Evolutionary conservation across 352 stramenopile genomes (phyloP).

Genomic region (Thalassiosira livingstoniorum): DNA sequence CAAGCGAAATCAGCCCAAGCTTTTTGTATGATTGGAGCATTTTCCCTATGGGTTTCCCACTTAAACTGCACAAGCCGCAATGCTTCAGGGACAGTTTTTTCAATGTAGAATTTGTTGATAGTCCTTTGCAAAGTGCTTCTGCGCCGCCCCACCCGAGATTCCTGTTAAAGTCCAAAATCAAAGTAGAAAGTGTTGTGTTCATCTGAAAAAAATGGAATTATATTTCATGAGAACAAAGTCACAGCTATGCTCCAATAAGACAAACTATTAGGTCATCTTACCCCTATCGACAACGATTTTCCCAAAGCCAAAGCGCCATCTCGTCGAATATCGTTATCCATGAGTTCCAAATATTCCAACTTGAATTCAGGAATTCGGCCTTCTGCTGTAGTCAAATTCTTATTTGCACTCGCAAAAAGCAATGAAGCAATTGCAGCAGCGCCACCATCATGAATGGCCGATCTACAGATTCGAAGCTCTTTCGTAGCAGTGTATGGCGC

Average conservation of each 20-base stretch:
- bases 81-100: constrained; percentile 61
- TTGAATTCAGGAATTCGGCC: constrained; percentile 45
- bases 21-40: constrained; percentile 57
- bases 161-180: constrained; percentile 64
- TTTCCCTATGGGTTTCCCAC: constrained; percentile 50
- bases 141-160: constrained; percentile 48
- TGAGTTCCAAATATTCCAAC: constrained; percentile 61
- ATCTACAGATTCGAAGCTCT: constrained; percentile 58
- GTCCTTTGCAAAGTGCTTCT: constrained; percentile 58
- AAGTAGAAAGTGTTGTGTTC: constrained; percentile 54
- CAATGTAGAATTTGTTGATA: constrained; percentile 61
- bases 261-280: constrained; percentile 2
- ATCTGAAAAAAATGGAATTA: too few relatives aligned
- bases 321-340: constrained; percentile 53
- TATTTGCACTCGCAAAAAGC: constrained; percentile 34
- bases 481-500: constrained; percentile 43
- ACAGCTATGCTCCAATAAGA: too few relatives aligned
- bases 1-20: constrained; percentile 49
- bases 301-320: constrained; percentile 54
- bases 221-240: too few relatives aligned
- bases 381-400: constrained; percentile 7
- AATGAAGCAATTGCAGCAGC: constrained; percentile 51
- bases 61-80: constrained; percentile 56
- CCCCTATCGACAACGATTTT: constrained; percentile 42
- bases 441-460: constrained; percentile 52